Evolutionary conservation across 768 basidiomycete genomes (phyloP), one percentile per base, ranked within the genome.

Genomic region (Mycena maculata): DNA sequence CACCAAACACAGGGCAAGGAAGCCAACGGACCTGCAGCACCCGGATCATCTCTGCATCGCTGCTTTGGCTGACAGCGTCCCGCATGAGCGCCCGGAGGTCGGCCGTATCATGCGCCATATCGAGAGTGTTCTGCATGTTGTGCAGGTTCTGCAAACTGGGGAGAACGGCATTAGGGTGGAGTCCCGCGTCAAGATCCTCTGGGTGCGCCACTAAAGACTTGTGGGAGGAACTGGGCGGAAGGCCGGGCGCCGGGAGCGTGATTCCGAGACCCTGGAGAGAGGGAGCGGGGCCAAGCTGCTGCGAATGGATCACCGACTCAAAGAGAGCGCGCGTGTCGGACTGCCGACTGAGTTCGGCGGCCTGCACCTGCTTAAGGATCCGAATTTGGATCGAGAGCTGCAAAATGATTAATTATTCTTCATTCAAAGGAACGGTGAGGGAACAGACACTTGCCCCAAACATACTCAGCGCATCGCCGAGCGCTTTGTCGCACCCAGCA

Each of bases 401-500:
- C 13, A 70, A 22, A 11, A 42, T 36, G 30, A 60, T 41, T 23
- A 27, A 28, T 20, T 18, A 30, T n/a, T 45, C 55, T 48, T 58
- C 36, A 45, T 23, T n/a, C 18, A 12, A 16, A 58, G 56, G 57
- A 42, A 42, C 45, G 33, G 61, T 18, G 56, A 36, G 45, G 47
- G 22, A 41, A 25, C 16, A 33, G 7, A 75, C 82, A 44, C 63
- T 60, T 67, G 87, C 85, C 36, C 85, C 80, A 72, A 92, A 90
- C 73, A 89, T 81, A n/a, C 77, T 76, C 42, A 91, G 75, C 5
- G 88, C 87, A 60, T 92, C 88, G 6, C 81, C 82, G 23, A 94
- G 82, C 6, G 79, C 80, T 11, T 80, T 78, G 60, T 90, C 86
- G 56, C 89, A 88, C 2, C 61, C 80, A 0, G 76, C 66, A 16